Evolutionary conservation across 2,329 filamentous ascomycete species (phyloP).

Genomic region (Rhynchosporium graminicola): DNA sequence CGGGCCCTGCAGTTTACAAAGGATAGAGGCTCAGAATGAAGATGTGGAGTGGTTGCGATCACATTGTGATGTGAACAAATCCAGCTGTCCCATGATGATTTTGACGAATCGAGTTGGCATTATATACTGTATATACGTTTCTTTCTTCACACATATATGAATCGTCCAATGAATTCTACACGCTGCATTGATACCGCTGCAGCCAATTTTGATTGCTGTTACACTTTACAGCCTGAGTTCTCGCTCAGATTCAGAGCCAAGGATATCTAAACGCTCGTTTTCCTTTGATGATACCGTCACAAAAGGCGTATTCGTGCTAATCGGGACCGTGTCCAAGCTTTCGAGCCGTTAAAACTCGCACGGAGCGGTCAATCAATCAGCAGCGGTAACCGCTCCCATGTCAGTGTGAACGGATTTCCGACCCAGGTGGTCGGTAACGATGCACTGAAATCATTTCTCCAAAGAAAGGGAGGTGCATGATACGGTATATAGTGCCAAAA

Average conservation of each 20-base stretch:
- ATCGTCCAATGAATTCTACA: conserved; percentile 1
- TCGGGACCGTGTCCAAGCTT: not conserved
- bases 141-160: not conserved
- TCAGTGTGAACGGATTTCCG: not conserved
- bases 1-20: conserved; percentile 17
- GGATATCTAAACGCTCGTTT: not conserved
- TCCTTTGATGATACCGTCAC: not conserved
- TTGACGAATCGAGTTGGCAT: not conserved
- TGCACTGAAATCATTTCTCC: not conserved
- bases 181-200: not conserved
- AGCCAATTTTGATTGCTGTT: not conserved
- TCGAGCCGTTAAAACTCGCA: not conserved
- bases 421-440: not conserved
- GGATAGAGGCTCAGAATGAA: not conserved
- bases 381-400: conserved; percentile 4
- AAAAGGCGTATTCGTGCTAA: not conserved
- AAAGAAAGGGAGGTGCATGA: not conserved
- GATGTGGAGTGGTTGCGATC: not conserved
- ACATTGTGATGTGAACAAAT: not conserved
- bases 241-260: not conserved
- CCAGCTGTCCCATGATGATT: not conserved
- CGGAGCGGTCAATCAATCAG: conserved; percentile 3
- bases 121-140: conserved; percentile 1
- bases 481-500: not conserved
- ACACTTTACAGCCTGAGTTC: not conserved